Conservation (phyloP, 352 stramenopile genomes). For the Elongisporangium anandrum region DNA sequence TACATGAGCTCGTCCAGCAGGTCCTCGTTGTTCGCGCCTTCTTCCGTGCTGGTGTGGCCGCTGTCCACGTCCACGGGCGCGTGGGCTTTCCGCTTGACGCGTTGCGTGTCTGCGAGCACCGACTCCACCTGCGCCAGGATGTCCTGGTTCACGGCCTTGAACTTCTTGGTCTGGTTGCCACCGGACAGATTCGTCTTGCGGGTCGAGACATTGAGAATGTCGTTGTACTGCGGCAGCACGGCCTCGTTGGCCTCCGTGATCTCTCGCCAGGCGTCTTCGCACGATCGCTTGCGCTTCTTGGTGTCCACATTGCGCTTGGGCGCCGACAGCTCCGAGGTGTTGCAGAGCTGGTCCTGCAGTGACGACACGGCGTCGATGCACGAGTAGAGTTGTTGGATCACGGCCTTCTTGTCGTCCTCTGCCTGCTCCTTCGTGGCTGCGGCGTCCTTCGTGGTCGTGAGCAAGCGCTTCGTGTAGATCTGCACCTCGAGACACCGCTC, state of each 20-base stretch:
- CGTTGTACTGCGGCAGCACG: constrained; percentile 71
- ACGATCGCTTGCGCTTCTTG: constrained; percentile 67
- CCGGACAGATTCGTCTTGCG: constrained; percentile 67
- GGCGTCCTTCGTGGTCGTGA: constrained; percentile 42
- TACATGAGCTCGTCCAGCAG: constrained; percentile 82
- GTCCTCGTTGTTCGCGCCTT: constrained; percentile 29
- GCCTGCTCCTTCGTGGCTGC: constrained; percentile 2
- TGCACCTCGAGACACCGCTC: constrained; percentile 81
- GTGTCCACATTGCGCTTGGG: constrained; percentile 7
- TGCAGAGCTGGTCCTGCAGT: constrained; percentile 69
- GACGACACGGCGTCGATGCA: constrained; percentile 58
- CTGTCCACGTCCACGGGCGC: constrained; percentile 40
- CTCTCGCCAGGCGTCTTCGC: constrained; percentile 51
- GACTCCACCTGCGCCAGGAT: constrained; percentile 82
- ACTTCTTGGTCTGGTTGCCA: constrained; percentile 75
- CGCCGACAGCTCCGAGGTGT: constrained; percentile 42
- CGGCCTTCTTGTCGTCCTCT: constrained; percentile 16
- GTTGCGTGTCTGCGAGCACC: constrained; percentile 74
- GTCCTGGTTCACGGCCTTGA: constrained; percentile 87
- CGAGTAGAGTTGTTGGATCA: constrained; percentile 44
- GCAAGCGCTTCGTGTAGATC: constrained; percentile 80
- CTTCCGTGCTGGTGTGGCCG: constrained; percentile 27
- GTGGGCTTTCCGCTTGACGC: constrained; percentile 83
- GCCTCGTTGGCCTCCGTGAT: constrained; percentile 35
- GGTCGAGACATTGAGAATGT: constrained; percentile 77